Conservation (phyloP, 495 filamentous ascomycete genomes). For the Bombardia bombarda region DNA sequence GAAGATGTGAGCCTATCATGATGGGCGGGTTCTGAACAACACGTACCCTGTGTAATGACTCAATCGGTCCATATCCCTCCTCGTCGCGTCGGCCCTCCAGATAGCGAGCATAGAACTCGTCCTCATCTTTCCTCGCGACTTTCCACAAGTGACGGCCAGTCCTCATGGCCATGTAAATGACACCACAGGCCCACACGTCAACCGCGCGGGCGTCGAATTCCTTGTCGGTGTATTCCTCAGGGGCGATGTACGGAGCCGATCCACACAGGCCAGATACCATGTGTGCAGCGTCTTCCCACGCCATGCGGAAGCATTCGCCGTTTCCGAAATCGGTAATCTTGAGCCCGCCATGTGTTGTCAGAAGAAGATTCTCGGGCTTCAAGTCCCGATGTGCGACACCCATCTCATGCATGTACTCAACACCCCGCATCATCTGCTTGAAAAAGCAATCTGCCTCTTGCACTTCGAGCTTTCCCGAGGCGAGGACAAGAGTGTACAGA, state of each 20-base stretch:
- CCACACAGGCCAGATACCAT: conserved; percentile 97
- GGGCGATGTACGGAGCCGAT: conserved; percentile 93
- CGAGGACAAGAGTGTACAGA: conserved; percentile 87
- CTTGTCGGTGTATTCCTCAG: conserved; percentile 88
- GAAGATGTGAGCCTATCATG: neutral
- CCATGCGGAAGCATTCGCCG: conserved; percentile 99
- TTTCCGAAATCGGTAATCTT: conserved; percentile 99
- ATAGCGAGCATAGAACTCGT: conserved; percentile 94
- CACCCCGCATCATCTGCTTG: conserved; percentile 98
- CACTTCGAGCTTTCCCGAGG: conserved; percentile 89
- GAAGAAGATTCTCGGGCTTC: conserved; percentile 92
- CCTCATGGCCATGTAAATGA: conserved; percentile 99
- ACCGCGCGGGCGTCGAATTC: conserved; percentile 97
- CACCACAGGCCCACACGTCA: conserved; percentile 95
- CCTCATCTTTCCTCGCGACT: conserved; percentile 89
- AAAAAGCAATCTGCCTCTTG: conserved; percentile 96
- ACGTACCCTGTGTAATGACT: conserved; percentile 88
- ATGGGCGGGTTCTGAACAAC: no score
- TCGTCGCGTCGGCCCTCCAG: conserved; percentile 86
- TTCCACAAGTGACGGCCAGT: conserved; percentile 94
- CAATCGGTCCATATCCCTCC: conserved; percentile 92
- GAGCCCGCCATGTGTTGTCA: conserved; percentile 87
- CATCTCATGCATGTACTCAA: conserved; percentile 99
- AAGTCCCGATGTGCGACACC: conserved; percentile 95
- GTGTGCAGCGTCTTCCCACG: conserved; percentile 95